phyloP scores from a whole-genome alignment of 2,329 filamentous ascomycete genomes.

The Fusarium sp. region DNA sequence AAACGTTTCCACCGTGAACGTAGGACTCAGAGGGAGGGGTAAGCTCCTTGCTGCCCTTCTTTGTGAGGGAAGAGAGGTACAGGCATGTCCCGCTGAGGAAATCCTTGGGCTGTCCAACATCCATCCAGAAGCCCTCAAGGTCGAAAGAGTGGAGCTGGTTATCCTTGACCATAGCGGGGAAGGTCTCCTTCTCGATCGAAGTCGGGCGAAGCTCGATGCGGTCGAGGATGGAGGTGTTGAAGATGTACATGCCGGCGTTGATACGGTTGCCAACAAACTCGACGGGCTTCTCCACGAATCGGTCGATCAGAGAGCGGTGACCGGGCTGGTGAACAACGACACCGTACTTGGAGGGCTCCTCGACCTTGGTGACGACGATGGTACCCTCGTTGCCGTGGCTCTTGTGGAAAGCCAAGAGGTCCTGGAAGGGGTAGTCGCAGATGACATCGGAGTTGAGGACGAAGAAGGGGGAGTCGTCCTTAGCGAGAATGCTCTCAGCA shows the following conservation, averaged over 20 bases:
- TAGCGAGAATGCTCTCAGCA: slow-evolving; percentile 89
- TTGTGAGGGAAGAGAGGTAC: slow-evolving; percentile 91
- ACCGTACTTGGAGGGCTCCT: slow-evolving; percentile 99
- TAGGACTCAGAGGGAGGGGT: slow-evolving; percentile 78
- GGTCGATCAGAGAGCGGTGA: slow-evolving; percentile 91
- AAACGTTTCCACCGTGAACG: slow-evolving; percentile 92
- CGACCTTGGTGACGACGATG: slow-evolving; percentile 98
- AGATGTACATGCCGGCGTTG: slow-evolving; percentile 98
- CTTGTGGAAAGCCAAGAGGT: slow-evolving; percentile 93
- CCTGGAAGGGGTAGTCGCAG: slow-evolving; percentile 95
- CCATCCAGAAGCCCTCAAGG: slow-evolving; percentile 99
- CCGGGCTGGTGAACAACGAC: slow-evolving; percentile 97
- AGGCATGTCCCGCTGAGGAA: slow-evolving; percentile 96
- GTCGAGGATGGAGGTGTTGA: slow-evolving; percentile 89
- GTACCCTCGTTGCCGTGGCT: slow-evolving; percentile 94
- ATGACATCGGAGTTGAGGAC: slow-evolving; percentile 98
- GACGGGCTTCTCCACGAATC: slow-evolving; percentile 99
- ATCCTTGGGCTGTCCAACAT: slow-evolving; percentile 98
- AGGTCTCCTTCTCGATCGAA: slow-evolving; percentile 98
- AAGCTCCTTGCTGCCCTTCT: slow-evolving; percentile 88
- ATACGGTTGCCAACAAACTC: slow-evolving; percentile 99
- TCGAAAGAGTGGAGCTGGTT: slow-evolving; percentile 95
- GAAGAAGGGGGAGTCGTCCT: slow-evolving; percentile 96
- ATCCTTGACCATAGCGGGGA: slow-evolving; percentile 91
- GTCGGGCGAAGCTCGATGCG: slow-evolving; percentile 97